These are phyloP conservation scores for Yamadazyma taylorii DNA, from an alignment of 1,139 yeast genomes.

Conservation along the genomic window DNA sequence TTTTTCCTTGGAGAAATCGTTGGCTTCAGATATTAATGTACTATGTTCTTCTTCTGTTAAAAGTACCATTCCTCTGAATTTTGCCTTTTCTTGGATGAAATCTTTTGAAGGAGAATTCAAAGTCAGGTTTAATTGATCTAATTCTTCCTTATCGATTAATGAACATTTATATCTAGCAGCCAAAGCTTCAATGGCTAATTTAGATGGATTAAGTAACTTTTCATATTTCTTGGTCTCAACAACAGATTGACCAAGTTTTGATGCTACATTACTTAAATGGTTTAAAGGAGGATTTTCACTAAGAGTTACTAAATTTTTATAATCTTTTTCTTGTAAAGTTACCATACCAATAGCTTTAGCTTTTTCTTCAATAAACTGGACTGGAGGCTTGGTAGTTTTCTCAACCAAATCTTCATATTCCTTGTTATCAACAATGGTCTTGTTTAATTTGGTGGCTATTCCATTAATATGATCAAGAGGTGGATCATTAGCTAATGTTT, in stretches of 20 bases:
- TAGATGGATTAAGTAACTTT: constrained; percentile 14
- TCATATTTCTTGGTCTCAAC: constrained; percentile 8
- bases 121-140: constrained; percentile 14
- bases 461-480: constrained; percentile 31
- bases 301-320: constrained; percentile 9
- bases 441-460: constrained; percentile 28
- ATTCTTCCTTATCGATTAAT: constrained; percentile 14
- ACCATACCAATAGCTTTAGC: constrained; percentile 17
- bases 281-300: constrained; percentile 25
- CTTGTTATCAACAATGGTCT: constrained; percentile 6
- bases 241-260: constrained; percentile 6
- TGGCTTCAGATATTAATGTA: constrained; percentile 24
- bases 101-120: constrained; percentile 24
- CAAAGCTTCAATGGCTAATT: constrained; percentile 9
- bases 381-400: background rate
- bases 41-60: constrained; percentile 28
- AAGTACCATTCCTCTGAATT: constrained; percentile 18
- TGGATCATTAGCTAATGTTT: constrained; percentile 23
- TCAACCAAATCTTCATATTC: background rate
- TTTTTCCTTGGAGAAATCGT: constrained; percentile 31
- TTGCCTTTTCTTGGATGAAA: constrained; percentile 21
- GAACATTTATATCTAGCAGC: constrained; percentile 11
- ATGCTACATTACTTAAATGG: constrained; percentile 23
- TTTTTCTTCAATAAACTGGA: constrained; percentile 22
- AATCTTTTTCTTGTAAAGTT: constrained; percentile 9